Percentiles rank a stretch among this genome's conserved stretches.
phyloP scores from a whole-genome alignment of 768 basidiomycete genomes.

The Pisolithus microcarpus region DNA sequence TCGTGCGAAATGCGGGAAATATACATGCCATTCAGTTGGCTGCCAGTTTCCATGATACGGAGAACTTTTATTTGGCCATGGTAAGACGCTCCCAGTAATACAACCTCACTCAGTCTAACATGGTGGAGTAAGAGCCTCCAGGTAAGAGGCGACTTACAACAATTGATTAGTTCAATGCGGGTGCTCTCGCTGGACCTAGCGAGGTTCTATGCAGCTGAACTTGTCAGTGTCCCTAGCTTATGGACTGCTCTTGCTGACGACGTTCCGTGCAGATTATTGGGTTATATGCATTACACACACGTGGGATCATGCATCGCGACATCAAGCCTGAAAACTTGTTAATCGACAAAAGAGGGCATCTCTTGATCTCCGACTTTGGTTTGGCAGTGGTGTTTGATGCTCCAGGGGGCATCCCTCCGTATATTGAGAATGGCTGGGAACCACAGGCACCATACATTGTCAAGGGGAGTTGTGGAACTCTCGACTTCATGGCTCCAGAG shows the following conservation, averaged over 20 bases:
- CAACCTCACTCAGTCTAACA: neutral
- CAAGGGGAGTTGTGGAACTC: conserved; percentile 3
- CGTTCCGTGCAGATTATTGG: conserved; percentile 19
- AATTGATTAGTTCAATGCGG: neutral
- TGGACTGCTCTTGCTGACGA: neutral
- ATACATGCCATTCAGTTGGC: conserved; percentile 2
- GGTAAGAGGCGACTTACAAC: conserved; percentile 6
- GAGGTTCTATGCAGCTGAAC: conserved; percentile 5
- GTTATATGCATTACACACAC: conserved; percentile 40
- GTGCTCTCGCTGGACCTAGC: conserved; percentile 2
- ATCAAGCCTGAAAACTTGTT: conserved; percentile 64
- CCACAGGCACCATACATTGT: conserved; percentile 5
- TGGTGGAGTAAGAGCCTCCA: conserved; percentile 1
- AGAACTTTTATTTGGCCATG: conserved; percentile 5
- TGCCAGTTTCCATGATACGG: conserved; percentile 10
- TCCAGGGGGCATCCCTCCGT: neutral
- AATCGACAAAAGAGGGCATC: conserved; percentile 39
- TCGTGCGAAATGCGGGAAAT: conserved; percentile 5
- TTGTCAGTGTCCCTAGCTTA: neutral
- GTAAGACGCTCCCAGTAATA: conserved; percentile 1
- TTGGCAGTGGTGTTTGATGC: conserved; percentile 33
- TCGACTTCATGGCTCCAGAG: conserved; percentile 10
- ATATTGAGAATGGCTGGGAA: neutral
- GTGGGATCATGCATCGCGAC: conserved; percentile 62
- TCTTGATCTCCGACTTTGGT: conserved; percentile 59